A percentile compares a stretch with the other conserved stretches of the same genome.
phyloP scores from a whole-genome alignment of 140 eudicot genomes.

The Oenanthe javanica region DNA sequence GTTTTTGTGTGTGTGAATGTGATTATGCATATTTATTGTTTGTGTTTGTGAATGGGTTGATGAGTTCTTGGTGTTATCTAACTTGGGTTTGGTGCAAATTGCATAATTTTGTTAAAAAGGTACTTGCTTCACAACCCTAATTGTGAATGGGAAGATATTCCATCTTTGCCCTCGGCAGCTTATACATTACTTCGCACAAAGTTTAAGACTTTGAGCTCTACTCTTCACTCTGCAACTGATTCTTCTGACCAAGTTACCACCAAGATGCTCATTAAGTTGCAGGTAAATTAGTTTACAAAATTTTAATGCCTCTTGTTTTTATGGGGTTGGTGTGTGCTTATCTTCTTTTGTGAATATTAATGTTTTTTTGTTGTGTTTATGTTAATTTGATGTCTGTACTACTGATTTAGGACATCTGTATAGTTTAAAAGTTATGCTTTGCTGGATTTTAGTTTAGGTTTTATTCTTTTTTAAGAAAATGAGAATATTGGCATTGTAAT shows the following conservation, averaged over 20 bases:
- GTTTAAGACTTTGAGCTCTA: constrained; percentile 54
- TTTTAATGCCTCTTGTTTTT: not conserved
- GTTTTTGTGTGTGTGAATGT: not conserved
- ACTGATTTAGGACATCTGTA: not conserved
- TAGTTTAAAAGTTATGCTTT: not conserved
- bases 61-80: not conserved
- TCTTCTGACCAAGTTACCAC: constrained; percentile 80
- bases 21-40: no score
- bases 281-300: constrained; percentile 31
- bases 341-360: not conserved
- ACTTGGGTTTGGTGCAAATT: constrained; percentile 1
- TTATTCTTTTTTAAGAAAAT: not conserved
- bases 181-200: constrained; percentile 64
- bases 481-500: not conserved
- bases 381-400: not conserved
- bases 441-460: not conserved
- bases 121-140: constrained; percentile 72
- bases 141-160: constrained; percentile 75
- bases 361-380: no score
- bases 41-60: not conserved
- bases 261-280: constrained; percentile 76
- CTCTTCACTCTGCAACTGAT: constrained; percentile 50
- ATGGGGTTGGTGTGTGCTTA: not conserved
- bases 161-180: constrained; percentile 75
- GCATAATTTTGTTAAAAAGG: constrained; percentile 18